Evolutionary conservation across 1,284 basidiomycete genomes (phyloP), one percentile per base, ranked within the genome.

Genomic region (Tetrapyrgos nigripes): DNA sequence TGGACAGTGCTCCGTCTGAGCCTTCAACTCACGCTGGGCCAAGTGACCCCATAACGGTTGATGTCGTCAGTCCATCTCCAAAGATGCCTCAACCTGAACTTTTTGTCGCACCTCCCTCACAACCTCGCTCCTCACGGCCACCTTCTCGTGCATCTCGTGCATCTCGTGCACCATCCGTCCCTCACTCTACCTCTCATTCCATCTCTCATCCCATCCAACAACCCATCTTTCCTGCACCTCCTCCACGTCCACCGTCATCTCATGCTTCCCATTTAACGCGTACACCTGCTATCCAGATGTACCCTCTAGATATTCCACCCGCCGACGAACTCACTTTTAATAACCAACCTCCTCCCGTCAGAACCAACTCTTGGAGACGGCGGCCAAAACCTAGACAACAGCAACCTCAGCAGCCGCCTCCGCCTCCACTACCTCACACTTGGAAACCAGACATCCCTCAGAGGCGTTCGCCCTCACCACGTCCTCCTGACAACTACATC

Each of bases 401-500:
- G 27, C 43, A 45, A 8, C 53, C 53, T n/a, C 23, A 26, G 2
- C 3, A 5, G 3, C 40, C 44, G 8, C 3, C 29, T 31, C 53
- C 28, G 14, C 21, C 24, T 6, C 40, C n/a, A 23, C 47, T 13
- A 8, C 45, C 51, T 26, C 40, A 33, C 19, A 26, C 50, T 21
- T 53, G 54, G 54, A 26, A 26, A 3, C 43, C 49, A 10, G 43
- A 46, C 2, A n/a, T 31, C 21, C 49, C 54, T 4, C 54, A 50
- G 31, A 40, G 52, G 8, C 47, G 55, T 28, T 43, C 55, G 3
- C 48, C 59, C 11, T 57, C 59, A n/a, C 59, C 59, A 45, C 62
- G 58, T 35, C 60, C 62, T 28, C 66, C 66, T 6, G 64, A 66
- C 50, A 68, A 68, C 47, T 68, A 62, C 35, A 66, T 68, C 27